Conservation (phyloP, 2,329 filamentous ascomycete genomes). For the Diaporthe sp. region DNA sequence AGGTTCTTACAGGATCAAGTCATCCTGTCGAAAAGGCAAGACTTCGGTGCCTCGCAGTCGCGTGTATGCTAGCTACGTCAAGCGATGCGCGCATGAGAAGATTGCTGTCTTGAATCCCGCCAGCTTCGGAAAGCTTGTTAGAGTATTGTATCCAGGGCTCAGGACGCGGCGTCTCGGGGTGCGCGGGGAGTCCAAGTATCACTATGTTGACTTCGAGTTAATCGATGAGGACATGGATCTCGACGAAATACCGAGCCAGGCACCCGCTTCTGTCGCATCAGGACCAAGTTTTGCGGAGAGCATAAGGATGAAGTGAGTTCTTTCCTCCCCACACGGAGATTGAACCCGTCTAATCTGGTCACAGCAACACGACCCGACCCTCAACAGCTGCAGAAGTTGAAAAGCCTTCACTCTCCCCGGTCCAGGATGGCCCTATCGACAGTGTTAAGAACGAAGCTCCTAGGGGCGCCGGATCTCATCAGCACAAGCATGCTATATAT, state of each 20-base stretch:
- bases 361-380: conserved; percentile 42
- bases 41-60: conserved; percentile 91
- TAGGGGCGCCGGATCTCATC: conserved; percentile 40
- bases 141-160: conserved; percentile 94
- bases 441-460: neutral
- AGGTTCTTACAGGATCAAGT: conserved; percentile 69
- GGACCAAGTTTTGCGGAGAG: conserved; percentile 30
- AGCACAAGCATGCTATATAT: conserved; percentile 64
- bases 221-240: conserved; percentile 60
- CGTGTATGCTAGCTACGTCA: conserved; percentile 96
- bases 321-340: neutral
- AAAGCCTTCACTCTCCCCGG: conserved; percentile 19
- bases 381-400: conserved; percentile 31
- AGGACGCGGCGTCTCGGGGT: conserved; percentile 93
- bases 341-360: conserved; percentile 38
- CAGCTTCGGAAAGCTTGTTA: conserved; percentile 96
- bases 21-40: conserved; percentile 78
- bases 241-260: conserved; percentile 18
- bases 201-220: conserved; percentile 80
- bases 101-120: conserved; percentile 96
- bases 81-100: conserved; percentile 89
- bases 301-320: conserved; percentile 59
- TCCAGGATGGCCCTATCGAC: neutral
- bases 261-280: conserved; percentile 47
- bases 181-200: conserved; percentile 97